phyloP scores from a whole-genome alignment of 805 yeast species.

The Wickerhamiella brachini region DNA sequence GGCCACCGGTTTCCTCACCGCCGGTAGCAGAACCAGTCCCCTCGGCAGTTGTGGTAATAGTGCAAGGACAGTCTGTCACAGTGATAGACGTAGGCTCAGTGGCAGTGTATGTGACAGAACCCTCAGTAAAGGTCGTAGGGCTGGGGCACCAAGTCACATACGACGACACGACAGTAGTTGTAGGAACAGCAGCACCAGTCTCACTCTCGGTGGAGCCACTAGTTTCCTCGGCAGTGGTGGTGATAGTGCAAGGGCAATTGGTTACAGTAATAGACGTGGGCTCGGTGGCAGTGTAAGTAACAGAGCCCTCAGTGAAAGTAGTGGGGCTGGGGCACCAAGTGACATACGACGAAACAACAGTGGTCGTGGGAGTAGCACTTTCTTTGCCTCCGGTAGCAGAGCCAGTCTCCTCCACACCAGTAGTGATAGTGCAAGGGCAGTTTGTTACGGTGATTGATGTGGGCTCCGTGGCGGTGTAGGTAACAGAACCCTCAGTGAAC shows the following conservation, averaged over 20 bases:
- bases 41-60: conserved; percentile 3
- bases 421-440: conserved; percentile 9
- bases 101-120: conserved; percentile 52
- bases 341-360: conserved; percentile 2
- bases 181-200: not conserved
- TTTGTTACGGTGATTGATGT: conserved; percentile 8
- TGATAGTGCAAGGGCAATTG: conserved; percentile 10
- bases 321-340: conserved; percentile 5
- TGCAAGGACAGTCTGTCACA: conserved; percentile 33
- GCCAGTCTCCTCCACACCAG: not conserved
- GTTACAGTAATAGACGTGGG: conserved; percentile 8
- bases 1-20: not conserved
- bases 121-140: conserved; percentile 44
- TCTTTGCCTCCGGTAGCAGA: not conserved
- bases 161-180: conserved; percentile 2
- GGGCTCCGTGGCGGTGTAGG: conserved; percentile 32
- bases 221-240: not conserved
- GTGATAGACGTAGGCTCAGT: conserved; percentile 61
- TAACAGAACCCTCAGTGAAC: conserved; percentile 24
- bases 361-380: not conserved
- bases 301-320: conserved; percentile 24
- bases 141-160: conserved; percentile 43
- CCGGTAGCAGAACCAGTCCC: no score
- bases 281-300: conserved; percentile 31
- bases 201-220: not conserved